Evolutionary conservation across 306 rosid genomes (phyloP).

Genomic region (Vicia villosa): DNA sequence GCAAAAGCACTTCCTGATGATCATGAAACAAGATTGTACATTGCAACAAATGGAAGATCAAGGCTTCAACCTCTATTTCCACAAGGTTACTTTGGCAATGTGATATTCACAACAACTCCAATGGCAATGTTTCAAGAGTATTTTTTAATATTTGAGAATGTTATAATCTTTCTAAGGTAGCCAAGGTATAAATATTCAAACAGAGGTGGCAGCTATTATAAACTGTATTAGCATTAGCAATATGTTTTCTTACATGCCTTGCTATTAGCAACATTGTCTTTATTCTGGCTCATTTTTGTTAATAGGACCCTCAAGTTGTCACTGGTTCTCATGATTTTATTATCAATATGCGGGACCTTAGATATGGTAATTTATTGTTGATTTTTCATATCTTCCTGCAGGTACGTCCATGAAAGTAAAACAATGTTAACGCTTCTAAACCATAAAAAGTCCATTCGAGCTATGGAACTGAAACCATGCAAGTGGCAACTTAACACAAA

Average conservation of each 20-base stretch:
- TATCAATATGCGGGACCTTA: conserved; percentile 96
- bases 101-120: conserved; percentile 80
- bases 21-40: conserved; percentile 75
- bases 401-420: too few species aligned
- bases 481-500: too few species aligned
- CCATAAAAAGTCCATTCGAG: too few species aligned
- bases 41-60: conserved; percentile 84
- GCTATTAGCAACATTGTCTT: conserved; percentile 66
- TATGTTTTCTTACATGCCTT: conserved; percentile 62
- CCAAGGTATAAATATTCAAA: conserved; percentile 15
- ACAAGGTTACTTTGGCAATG: conserved; percentile 84
- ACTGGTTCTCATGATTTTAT: conserved; percentile 96
- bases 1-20: conserved; percentile 70
- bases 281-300: conserved; percentile 30
- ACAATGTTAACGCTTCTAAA: too few species aligned
- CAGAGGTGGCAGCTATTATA: conserved; percentile 15
- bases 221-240: conserved; percentile 25
- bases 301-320: conserved; percentile 96
- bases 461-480: too few species aligned
- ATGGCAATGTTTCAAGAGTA: too few species aligned
- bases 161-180: too few species aligned
- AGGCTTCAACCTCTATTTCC: conserved; percentile 83
- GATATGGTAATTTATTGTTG: conserved; percentile 67
- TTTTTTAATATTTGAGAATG: too few species aligned
- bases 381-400: neutral